phyloP scores from a whole-genome alignment of 1,284 basidiomycete genomes.

The Cutaneotrichosporon sp. region DNA sequence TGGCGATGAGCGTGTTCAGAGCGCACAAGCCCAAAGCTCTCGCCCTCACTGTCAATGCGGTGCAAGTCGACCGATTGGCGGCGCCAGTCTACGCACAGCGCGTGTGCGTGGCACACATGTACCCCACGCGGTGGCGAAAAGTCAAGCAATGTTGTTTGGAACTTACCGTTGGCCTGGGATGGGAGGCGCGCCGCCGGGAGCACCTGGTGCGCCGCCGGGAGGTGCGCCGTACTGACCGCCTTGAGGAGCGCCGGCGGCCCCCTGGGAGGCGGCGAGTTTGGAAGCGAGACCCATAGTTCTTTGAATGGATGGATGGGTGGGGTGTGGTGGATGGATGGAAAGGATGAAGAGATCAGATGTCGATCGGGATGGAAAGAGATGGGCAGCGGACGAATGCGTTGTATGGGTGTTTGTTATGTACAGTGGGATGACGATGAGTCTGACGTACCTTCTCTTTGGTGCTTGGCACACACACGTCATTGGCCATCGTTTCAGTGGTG shows the following conservation, averaged over 20 bases:
- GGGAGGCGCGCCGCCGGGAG: not conserved
- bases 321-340: not conserved
- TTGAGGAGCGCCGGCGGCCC: constrained; percentile 3
- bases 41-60: too few species aligned
- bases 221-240: constrained; percentile 10
- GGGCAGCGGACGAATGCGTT: too few species aligned
- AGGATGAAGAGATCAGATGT: not conserved
- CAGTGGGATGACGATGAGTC: too few species aligned
- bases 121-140: not conserved
- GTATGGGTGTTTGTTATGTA: too few species aligned
- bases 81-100: too few species aligned
- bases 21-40: too few species aligned
- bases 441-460: too few species aligned
- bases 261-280: constrained; percentile 16
- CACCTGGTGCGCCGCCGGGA: constrained; percentile 2
- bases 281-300: constrained; percentile 19
- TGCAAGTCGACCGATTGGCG: too few species aligned
- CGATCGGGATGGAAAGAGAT: not conserved
- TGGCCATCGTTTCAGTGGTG: too few species aligned
- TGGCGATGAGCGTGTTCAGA: too few species aligned
- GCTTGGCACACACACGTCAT: too few species aligned
- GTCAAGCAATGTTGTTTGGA: too few species aligned
- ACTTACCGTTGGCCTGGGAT: constrained; percentile 7
- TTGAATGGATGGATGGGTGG: constrained; percentile 7
- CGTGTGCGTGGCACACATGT: not conserved